These are phyloP conservation scores for Lyophyllum decastes DNA, from an alignment of 768 basidiomycete genomes.

Conservation along the genomic window DNA sequence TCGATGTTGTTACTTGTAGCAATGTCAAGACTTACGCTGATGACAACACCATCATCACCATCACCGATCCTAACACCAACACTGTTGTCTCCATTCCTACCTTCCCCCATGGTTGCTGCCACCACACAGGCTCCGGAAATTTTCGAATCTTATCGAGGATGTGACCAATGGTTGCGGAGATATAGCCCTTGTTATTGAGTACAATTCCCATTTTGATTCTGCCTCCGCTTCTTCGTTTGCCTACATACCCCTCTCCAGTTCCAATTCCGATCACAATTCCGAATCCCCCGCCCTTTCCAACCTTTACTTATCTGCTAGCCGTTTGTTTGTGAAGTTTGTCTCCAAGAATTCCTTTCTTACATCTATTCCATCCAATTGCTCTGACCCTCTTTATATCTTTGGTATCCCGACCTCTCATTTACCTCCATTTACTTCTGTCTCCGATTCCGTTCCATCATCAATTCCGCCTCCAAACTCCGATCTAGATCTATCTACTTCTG, in stretches of 20 bases:
- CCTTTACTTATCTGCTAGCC: neutral
- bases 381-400: neutral
- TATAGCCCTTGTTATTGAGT: neutral
- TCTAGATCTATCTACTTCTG: too few relatives aligned
- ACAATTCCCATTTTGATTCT: neutral
- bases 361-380: neutral
- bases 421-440: too few relatives aligned
- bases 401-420: too few relatives aligned
- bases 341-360: neutral
- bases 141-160: neutral
- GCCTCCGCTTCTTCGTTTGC: neutral
- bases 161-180: neutral
- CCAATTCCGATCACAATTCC: neutral
- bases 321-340: neutral
- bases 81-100: neutral
- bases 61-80: conserved; percentile 20
- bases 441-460: too few relatives aligned
- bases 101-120: neutral
- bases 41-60: conserved; percentile 19
- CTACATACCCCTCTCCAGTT: neutral
- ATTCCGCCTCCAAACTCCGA: too few relatives aligned
- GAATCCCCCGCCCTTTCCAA: neutral
- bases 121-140: neutral
- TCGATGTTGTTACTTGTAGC: conserved; percentile 21
- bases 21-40: conserved; percentile 14